These are phyloP conservation scores for Kingdonia uniflora DNA, from an alignment of 164 flowering plant genomes.

Conservation along the genomic window DNA sequence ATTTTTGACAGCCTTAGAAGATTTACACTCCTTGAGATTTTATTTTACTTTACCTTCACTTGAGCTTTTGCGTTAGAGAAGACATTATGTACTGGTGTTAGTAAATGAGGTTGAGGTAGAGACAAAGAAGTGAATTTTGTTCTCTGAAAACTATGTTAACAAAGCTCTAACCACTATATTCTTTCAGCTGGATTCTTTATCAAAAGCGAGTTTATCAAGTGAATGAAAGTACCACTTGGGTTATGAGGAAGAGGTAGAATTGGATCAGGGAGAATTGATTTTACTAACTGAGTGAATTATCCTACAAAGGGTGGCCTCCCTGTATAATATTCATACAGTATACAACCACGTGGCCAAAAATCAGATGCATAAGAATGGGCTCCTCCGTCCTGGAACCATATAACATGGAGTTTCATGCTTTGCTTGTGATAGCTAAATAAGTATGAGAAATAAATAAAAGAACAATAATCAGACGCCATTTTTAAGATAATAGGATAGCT, in stretches of 20 bases:
- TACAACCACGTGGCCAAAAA: conserved; percentile 98
- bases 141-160: conserved; percentile 82
- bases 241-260: conserved; percentile 70
- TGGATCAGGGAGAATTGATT: conserved; percentile 75
- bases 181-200: conserved; percentile 93
- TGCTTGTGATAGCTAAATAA: conserved; percentile 70
- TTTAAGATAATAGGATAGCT: neutral
- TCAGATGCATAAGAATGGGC: conserved; percentile 98
- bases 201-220: conserved; percentile 66
- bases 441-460: conserved; percentile 4
- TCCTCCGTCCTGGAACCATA: conserved; percentile 98
- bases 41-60: conserved; percentile 51
- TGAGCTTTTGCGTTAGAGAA: conserved; percentile 42
- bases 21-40: conserved; percentile 49
- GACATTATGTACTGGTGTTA: conserved; percentile 51
- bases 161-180: conserved; percentile 81
- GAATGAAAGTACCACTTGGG: conserved; percentile 65
- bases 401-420: conserved; percentile 98
- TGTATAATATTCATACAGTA: conserved; percentile 79
- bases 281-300: conserved; percentile 81
- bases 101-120: conserved; percentile 94
- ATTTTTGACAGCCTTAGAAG: conserved; percentile 90
- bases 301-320: conserved; percentile 94
- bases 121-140: conserved; percentile 38
- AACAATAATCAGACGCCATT: neutral